Evolutionary conservation across 2,329 filamentous ascomycete species (phyloP), one percentile per base, ranked within the genome.

Genomic region (Colletotrichum musicola): DNA sequence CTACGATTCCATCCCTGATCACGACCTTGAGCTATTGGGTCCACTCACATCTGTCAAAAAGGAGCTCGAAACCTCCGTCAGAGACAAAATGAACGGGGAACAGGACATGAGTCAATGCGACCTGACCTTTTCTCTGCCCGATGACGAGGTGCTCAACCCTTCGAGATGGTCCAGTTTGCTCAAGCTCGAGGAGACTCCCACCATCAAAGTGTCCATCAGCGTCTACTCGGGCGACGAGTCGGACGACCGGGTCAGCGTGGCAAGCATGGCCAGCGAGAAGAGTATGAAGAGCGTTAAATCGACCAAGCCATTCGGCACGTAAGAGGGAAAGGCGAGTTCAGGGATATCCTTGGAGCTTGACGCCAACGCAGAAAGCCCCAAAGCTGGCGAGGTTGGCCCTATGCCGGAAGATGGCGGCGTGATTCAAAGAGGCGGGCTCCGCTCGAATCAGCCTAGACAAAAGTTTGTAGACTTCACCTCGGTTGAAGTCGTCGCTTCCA

Each of bases 121-220:
- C n/a, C 44, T 47, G 18, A 47, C 16, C 14, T 47, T 47, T 9
- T 47, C n/a, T 47, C 18, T 47, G 10, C 20, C 38, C 9, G 13
- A 42, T 9, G 54, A 30, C 30, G 54, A 57, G 35, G 30, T 42
- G 12, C 54, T 57, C n/a, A 57, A 38, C 7, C 38, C 54, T 22
- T 18, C n/a, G 12, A 57, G 25, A 57, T 57, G 54, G 54, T 44
- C 54, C n/a, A 25, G 9, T 10, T 18, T 57, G 35, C n/a, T 57
- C 1, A 57, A 25, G 22, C 30, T 38, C n/a, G 35, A 57, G 14
- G 38, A 57, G 6, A 20, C 46, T 14, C 54, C 54, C 4, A 25
- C 35, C 4, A 20, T 57, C 10, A 38, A n/a, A 12, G 22, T 25
- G 7, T 18, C 35, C 6, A 4, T 22, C 18, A 40, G 42, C n/a